phyloP scores from a whole-genome alignment of 768 basidiomycete species.

The Tylopilus sp. region DNA sequence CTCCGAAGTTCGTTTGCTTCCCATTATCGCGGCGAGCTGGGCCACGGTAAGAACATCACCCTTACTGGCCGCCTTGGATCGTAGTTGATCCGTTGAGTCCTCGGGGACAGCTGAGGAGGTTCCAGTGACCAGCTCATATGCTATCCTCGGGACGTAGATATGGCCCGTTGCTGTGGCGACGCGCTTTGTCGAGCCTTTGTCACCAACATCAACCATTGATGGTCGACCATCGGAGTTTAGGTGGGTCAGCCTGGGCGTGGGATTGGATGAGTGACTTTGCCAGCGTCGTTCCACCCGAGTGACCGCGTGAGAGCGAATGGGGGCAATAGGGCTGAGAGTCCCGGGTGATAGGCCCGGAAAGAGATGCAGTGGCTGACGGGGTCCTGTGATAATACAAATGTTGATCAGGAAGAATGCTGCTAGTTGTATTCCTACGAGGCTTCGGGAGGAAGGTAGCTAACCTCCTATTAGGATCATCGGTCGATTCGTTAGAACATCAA shows the following conservation, averaged over 20 bases:
- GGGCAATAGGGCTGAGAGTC: background rate
- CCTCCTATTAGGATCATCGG: slow-evolving; percentile 95
- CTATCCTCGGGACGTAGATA: slow-evolving; percentile 62
- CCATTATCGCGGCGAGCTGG: slow-evolving; percentile 87
- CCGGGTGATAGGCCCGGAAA: background rate
- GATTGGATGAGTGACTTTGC: slow-evolving; percentile 14
- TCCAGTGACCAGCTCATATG: slow-evolving; percentile 60
- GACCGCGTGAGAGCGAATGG: background rate
- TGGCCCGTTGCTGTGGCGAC: slow-evolving; percentile 72
- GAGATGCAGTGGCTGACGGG: slow-evolving; percentile 3
- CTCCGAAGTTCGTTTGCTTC: slow-evolving; percentile 75
- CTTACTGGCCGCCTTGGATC: slow-evolving; percentile 55
- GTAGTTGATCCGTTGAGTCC: slow-evolving; percentile 31
- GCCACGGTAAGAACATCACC: slow-evolving; percentile 73
- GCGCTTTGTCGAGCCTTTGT: slow-evolving; percentile 59
- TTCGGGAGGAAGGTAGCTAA: slow-evolving; percentile 52
- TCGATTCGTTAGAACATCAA: slow-evolving; percentile 71
- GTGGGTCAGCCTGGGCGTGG: slow-evolving; percentile 53
- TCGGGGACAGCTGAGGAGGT: slow-evolving; percentile 2
- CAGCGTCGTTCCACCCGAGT: slow-evolving; percentile 20
- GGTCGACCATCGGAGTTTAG: slow-evolving; percentile 68
- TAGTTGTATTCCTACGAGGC: slow-evolving; percentile 16
- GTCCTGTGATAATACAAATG: slow-evolving; percentile 23
- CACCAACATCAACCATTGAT: slow-evolving; percentile 78
- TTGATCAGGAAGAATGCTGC: slow-evolving; percentile 21